These are phyloP conservation scores for Septoria linicola DNA, from an alignment of 2,329 filamentous ascomycete species.

Conservation along the genomic window DNA sequence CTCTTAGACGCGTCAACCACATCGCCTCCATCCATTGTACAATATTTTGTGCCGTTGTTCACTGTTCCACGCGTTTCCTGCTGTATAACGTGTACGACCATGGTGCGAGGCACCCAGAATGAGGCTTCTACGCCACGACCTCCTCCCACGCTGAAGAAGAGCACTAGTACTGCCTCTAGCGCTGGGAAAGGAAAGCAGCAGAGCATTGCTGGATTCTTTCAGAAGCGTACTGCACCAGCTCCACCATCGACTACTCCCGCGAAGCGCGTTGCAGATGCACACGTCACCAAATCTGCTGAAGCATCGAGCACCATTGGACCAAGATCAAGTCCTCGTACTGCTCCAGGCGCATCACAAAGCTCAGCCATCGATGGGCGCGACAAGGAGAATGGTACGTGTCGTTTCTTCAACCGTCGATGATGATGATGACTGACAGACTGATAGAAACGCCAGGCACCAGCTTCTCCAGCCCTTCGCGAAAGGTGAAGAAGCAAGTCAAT, in stretches of 20 bases:
- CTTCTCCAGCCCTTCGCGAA: constrained; percentile 73
- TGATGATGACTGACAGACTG: constrained; percentile 43
- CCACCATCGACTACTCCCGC: constrained; percentile 46
- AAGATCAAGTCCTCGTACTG: constrained; percentile 24
- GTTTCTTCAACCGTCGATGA: no score
- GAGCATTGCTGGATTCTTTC: constrained; percentile 78
- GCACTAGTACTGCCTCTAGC: constrained; percentile 41
- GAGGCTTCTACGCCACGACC: constrained; percentile 17
- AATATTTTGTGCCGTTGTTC: neutral
- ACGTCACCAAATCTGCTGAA: constrained; percentile 8
- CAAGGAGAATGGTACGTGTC: constrained; percentile 51
- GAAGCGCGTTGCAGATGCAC: constrained; percentile 34
- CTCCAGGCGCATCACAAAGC: constrained; percentile 44
- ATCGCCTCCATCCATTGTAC: constrained; percentile 6
- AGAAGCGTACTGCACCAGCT: constrained; percentile 52
- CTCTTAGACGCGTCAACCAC: constrained; percentile 8
- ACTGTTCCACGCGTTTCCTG: neutral
- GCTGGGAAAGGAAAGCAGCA: constrained; percentile 57
- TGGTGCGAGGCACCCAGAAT: constrained; percentile 17
- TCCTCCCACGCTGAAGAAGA: constrained; percentile 43
- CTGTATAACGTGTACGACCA: neutral
- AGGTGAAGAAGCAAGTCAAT: constrained; percentile 67
- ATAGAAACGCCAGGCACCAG: constrained; percentile 48
- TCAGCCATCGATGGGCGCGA: constrained; percentile 51
- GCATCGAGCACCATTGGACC: constrained; percentile 20